Conservation (phyloP, 768 basidiomycete genomes). For the Chalciporus piperatus region DNA sequence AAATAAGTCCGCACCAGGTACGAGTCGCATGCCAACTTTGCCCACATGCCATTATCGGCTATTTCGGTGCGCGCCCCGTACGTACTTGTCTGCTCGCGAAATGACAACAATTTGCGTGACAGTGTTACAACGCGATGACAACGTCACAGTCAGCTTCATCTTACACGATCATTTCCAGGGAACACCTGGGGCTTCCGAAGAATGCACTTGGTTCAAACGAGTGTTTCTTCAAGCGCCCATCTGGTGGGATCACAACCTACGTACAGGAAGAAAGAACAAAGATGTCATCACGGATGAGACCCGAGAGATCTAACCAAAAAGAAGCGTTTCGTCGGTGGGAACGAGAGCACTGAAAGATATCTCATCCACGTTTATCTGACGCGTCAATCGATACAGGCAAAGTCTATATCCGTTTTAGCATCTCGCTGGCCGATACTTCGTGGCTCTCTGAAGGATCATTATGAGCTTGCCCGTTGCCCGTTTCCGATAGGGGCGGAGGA, state of each 20-base stretch:
- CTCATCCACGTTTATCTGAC: background rate
- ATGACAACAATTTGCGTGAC: too few relatives aligned
- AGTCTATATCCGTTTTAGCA: conserved; percentile 29
- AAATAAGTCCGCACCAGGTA: background rate
- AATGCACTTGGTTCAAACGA: background rate
- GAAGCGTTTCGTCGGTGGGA: background rate
- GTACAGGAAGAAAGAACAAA: background rate
- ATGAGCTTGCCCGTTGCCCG: conserved; percentile 20
- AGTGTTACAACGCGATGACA: too few relatives aligned
- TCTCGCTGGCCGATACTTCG: conserved; percentile 39
- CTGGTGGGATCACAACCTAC: background rate
- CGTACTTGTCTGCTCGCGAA: too few relatives aligned
- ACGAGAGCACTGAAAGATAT: background rate
- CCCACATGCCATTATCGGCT: too few relatives aligned
- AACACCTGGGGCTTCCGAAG: too few relatives aligned
- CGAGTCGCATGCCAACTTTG: background rate
- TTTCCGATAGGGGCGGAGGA: conserved; percentile 17
- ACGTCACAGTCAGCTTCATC: too few relatives aligned
- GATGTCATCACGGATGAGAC: background rate
- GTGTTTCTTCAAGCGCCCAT: background rate
- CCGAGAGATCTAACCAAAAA: background rate
- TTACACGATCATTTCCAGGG: too few relatives aligned
- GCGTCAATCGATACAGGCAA: background rate
- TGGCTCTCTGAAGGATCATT: conserved; percentile 17
- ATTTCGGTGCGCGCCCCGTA: too few relatives aligned